Percentiles rank a stretch among this genome's conserved stretches.
phyloP scores from a whole-genome alignment of 805 yeast species.

The Yarrowia divulgata region DNA sequence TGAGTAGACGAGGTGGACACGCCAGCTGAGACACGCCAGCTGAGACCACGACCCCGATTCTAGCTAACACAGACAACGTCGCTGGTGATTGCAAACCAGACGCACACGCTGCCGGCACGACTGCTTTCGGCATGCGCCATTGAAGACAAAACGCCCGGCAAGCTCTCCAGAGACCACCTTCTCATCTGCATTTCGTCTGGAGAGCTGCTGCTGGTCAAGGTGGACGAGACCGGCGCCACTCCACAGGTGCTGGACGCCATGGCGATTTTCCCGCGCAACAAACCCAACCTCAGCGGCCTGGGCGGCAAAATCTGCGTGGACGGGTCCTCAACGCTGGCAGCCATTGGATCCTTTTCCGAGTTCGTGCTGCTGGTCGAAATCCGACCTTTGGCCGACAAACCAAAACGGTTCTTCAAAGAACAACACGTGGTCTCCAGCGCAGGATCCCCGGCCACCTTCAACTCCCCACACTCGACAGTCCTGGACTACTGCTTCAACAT shows the following conservation, averaged over 20 bases:
- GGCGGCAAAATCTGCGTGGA: slow-evolving; percentile 12
- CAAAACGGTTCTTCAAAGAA: slow-evolving; percentile 16
- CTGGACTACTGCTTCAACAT: slow-evolving; percentile 27
- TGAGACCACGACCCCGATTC: no score
- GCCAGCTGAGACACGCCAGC: no score
- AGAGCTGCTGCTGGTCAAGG: slow-evolving; percentile 23
- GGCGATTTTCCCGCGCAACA: slow-evolving; percentile 1
- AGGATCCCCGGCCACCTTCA: slow-evolving; percentile 9
- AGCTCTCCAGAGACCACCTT: slow-evolving; percentile 16
- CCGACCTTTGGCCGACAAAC: slow-evolving; percentile 1
- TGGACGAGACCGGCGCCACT: slow-evolving; percentile 21
- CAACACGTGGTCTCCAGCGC: slow-evolving; percentile 1
- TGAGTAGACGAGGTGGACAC: not conserved
- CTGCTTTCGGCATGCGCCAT: slow-evolving; percentile 18
- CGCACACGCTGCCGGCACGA: slow-evolving; percentile 20
- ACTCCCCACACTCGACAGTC: not conserved
- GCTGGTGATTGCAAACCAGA: slow-evolving; percentile 16
- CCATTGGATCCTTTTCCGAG: slow-evolving; percentile 11
- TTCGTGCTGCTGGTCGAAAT: slow-evolving; percentile 7
- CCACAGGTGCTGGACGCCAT: slow-evolving; percentile 10
- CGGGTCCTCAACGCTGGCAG: not conserved
- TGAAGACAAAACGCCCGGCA: slow-evolving; percentile 7
- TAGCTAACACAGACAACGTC: slow-evolving; percentile 34
- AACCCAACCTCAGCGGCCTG: slow-evolving; percentile 30
- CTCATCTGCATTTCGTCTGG: slow-evolving; percentile 22